phyloP scores from a whole-genome alignment of 169 alveolate species.

The Plasmodium chabaudi region DNA sequence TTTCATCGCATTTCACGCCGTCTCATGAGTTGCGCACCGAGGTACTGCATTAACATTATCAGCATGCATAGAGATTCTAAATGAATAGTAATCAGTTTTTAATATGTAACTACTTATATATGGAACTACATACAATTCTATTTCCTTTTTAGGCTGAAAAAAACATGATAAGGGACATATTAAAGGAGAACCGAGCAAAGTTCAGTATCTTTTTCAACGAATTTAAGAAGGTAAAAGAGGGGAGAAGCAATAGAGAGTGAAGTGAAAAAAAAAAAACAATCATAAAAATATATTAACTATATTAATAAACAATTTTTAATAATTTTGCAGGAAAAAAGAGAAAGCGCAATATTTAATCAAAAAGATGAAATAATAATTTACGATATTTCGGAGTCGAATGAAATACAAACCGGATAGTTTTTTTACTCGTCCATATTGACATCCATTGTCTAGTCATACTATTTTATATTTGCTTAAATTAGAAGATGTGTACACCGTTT shows the following conservation, averaged over 20 bases:
- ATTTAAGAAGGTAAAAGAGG: conserved; percentile 20
- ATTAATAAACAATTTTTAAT: background rate
- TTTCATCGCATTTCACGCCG: conserved; percentile 23
- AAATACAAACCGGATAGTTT: conserved; percentile 18
- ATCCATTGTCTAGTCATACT: background rate
- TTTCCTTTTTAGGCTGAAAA: background rate
- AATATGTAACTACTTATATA: background rate
- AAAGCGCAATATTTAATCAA: conserved; percentile 41
- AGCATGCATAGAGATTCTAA: background rate
- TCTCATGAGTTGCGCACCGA: background rate
- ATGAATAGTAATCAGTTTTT: background rate
- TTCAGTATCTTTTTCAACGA: conserved; percentile 46
- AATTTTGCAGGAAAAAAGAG: conserved; percentile 42
- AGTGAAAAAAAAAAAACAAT: background rate
- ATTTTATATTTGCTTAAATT: too few species aligned
- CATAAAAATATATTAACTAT: background rate
- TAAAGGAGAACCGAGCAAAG: conserved; percentile 47
- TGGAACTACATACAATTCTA: background rate
- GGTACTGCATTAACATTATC: background rate
- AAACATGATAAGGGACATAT: conserved; percentile 30
- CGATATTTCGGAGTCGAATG: conserved; percentile 45
- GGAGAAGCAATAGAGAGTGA: background rate
- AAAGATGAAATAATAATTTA: conserved; percentile 55
- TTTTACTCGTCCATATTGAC: background rate
- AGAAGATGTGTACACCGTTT: too few species aligned